These are phyloP conservation scores for Aureobasidium subglaciale DNA, from an alignment of 2,329 filamentous ascomycete genomes.

Conservation along the genomic window DNA sequence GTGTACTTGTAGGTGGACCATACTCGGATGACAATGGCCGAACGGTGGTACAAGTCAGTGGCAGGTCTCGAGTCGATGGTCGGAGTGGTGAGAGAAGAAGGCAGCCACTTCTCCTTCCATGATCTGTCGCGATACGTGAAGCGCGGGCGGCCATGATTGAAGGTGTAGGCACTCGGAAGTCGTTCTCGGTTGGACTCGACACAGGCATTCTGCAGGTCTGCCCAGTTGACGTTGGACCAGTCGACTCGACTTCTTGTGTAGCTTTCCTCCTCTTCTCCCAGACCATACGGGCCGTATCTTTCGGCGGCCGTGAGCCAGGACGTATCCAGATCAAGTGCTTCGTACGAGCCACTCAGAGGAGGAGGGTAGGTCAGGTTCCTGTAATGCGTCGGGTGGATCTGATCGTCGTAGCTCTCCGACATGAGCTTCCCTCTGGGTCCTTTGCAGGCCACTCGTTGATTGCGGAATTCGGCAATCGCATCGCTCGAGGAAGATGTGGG, in stretches of 20 bases:
- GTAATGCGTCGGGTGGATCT: not conserved
- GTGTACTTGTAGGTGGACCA: conserved; percentile 38
- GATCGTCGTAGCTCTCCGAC: conserved; percentile 11
- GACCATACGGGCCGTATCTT: conserved; percentile 48
- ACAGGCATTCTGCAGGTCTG: conserved; percentile 58
- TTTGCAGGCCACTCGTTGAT: not conserved
- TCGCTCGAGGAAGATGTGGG: not conserved
- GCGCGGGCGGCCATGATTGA: conserved; percentile 31
- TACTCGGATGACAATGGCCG: conserved; percentile 35
- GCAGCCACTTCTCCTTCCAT: conserved; percentile 8
- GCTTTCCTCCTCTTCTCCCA: conserved; percentile 41
- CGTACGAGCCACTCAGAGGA: conserved; percentile 18
- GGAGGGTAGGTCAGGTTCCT: not conserved
- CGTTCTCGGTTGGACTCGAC: conserved; percentile 56
- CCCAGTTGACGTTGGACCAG: conserved; percentile 63
- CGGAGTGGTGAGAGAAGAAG: not conserved
- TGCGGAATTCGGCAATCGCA: not conserved
- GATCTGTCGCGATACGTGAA: conserved; percentile 18
- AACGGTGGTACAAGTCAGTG: conserved; percentile 13
- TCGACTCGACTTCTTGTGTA: conserved; percentile 36
- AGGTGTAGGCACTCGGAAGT: conserved; percentile 30
- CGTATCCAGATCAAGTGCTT: conserved; percentile 32
- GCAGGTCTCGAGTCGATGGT: not conserved
- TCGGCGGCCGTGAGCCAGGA: conserved; percentile 55
- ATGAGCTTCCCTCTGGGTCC: conserved; percentile 8